These are phyloP conservation scores for Scutellaria barbata DNA, from an alignment of 257 asterid genomes.

Conservation along the genomic window DNA sequence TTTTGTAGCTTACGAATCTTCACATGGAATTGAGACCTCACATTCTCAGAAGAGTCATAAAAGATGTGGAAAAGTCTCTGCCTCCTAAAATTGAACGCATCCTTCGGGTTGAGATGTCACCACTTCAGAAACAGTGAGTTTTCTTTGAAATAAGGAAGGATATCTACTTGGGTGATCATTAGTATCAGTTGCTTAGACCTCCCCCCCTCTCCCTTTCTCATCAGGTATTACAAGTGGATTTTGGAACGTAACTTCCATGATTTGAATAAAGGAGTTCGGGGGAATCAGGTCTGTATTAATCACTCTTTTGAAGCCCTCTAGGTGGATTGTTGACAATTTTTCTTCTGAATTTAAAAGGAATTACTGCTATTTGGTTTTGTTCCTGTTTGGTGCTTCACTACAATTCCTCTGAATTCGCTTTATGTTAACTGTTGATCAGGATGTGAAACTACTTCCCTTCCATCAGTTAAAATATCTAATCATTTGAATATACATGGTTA, in stretches of 20 bases:
- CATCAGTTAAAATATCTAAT: neutral
- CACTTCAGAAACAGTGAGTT: conserved; percentile 96
- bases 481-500: neutral
- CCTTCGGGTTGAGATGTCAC: conserved; percentile 99
- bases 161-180: conserved; percentile 19
- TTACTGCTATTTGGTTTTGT: conserved; percentile 8
- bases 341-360: conserved; percentile 10
- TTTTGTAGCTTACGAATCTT: conserved; percentile 85
- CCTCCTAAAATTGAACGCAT: conserved; percentile 99
- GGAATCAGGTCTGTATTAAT: conserved; percentile 78
- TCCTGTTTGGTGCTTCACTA: conserved; percentile 30
- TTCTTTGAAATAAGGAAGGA: neutral
- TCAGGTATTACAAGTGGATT: conserved; percentile 98
- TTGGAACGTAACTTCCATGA: conserved; percentile 97
- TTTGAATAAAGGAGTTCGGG: conserved; percentile 98
- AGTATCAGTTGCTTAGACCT: neutral
- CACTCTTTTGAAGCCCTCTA: conserved; percentile 27
- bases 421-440: neutral
- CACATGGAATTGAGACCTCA: conserved; percentile 99
- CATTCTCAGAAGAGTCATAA: conserved; percentile 94
- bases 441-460: conserved; percentile 17
- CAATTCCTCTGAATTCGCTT: neutral
- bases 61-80: conserved; percentile 99
- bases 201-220: neutral
- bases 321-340: conserved; percentile 27